Evolutionary conservation across 352 stramenopile species (phyloP).

Genomic region (Pythium utonaiense): DNA sequence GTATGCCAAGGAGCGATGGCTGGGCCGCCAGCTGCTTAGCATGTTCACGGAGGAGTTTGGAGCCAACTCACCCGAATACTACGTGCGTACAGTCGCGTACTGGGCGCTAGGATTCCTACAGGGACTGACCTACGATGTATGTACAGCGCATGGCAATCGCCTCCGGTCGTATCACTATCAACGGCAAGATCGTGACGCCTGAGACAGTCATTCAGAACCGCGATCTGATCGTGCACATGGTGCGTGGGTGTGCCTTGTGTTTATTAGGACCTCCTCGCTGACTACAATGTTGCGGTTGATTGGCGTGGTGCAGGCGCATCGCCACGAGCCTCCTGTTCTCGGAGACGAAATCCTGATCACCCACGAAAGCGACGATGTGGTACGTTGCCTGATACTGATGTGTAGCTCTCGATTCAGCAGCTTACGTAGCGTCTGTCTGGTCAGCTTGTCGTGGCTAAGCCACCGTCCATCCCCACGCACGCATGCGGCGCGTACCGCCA

Average conservation of each 20-base stretch:
- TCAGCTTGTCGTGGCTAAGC: conserved; percentile 86
- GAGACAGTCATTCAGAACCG: conserved; percentile 88
- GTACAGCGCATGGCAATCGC: conserved; percentile 88
- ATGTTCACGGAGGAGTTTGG: conserved; percentile 89
- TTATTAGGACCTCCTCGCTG: no score
- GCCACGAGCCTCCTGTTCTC: conserved; percentile 94
- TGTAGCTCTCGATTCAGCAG: no score
- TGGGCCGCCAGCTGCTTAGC: conserved; percentile 86
- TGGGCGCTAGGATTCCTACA: no score
- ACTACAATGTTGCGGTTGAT: no score
- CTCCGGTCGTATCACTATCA: conserved; percentile 93
- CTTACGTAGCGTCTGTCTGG: no score
- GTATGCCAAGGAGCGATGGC: conserved; percentile 94
- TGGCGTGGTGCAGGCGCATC: conserved; percentile 94
- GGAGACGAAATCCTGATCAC: conserved; percentile 78
- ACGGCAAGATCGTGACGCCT: conserved; percentile 69
- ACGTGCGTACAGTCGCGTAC: conserved; percentile 26
- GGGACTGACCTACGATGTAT: no score
- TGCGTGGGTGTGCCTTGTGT: no score
- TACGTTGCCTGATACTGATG: no score
- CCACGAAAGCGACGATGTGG: conserved; percentile 71
- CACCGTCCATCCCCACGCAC: conserved; percentile 92
- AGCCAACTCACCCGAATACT: conserved; percentile 83
- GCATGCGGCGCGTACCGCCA: conserved; percentile 93
- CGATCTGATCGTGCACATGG: conserved; percentile 93